Conservation (phyloP, 2,329 filamentous ascomycete species). For the Fusarium concolor region DNA sequence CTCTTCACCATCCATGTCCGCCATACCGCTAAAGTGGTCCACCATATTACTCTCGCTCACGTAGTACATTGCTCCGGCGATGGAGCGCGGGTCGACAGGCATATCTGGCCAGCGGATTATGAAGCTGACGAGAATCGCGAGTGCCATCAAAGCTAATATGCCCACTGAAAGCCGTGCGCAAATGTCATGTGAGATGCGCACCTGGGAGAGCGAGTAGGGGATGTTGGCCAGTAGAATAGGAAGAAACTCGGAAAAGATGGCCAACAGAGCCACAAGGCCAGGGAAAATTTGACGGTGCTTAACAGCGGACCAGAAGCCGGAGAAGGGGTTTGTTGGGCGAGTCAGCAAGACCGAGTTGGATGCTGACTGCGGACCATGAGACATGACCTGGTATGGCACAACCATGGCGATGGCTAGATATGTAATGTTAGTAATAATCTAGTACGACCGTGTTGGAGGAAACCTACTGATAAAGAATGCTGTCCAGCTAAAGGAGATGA, state of each 20-base stretch:
- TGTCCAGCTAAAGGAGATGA: slow-evolving; percentile 57
- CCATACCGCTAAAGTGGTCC: slow-evolving; percentile 41
- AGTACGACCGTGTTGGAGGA: fast-evolving
- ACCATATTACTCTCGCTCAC: slow-evolving; percentile 48
- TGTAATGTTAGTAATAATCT: neutral
- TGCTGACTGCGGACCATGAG: slow-evolving; percentile 48
- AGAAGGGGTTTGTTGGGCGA: slow-evolving; percentile 59
- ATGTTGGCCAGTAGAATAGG: slow-evolving; percentile 62
- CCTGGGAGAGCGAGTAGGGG: slow-evolving; percentile 58
- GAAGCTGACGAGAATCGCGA: slow-evolving; percentile 55
- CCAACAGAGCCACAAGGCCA: slow-evolving; percentile 54
- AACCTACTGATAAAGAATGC: slow-evolving; percentile 53
- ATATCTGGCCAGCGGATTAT: slow-evolving; percentile 58
- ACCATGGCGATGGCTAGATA: slow-evolving; percentile 58
- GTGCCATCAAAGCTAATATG: slow-evolving; percentile 57
- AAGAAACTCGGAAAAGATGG: slow-evolving; percentile 62
- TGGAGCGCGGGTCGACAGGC: slow-evolving; percentile 60
- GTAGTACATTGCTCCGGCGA: slow-evolving; percentile 61
- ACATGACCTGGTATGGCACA: slow-evolving; percentile 58
- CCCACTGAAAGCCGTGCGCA: slow-evolving; percentile 56
- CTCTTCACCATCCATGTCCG: slow-evolving; percentile 34
- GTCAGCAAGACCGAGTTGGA: slow-evolving; percentile 56
- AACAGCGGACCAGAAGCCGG: slow-evolving; percentile 52
- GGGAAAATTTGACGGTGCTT: slow-evolving; percentile 53
- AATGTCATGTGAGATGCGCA: slow-evolving; percentile 52